Percentiles rank a stretch among this genome's conserved stretches.
These are phyloP conservation scores for Spergularia bocconei DNA, from an alignment of 148 eudicot genomes.

Conservation along the genomic window DNA sequence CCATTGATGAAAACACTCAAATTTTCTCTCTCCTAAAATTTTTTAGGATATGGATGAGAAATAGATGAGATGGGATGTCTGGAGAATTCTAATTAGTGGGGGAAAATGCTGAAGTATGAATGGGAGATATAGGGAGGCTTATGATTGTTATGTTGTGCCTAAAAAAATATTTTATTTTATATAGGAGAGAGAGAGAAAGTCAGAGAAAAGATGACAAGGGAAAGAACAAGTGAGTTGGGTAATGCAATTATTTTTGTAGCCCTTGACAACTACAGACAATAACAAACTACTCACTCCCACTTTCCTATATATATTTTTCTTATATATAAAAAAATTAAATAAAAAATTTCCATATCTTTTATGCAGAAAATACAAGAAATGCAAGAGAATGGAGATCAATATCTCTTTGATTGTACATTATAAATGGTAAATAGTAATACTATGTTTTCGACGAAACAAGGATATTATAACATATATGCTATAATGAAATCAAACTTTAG, in stretches of 20 bases:
- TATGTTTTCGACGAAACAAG: no score
- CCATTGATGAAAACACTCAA: slow-evolving; percentile 32
- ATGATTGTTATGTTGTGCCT: background rate
- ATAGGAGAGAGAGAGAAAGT: slow-evolving; percentile 13
- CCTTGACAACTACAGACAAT: slow-evolving; percentile 23
- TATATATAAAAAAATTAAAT: no score
- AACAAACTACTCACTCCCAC: slow-evolving; percentile 21
- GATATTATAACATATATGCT: no score
- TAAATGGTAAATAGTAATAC: no score
- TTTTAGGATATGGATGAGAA: background rate
- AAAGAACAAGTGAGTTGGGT: background rate
- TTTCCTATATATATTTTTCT: background rate
- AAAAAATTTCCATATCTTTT: no score
- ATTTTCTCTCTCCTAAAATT: background rate
- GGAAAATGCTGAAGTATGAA: slow-evolving; percentile 17
- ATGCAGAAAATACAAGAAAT: background rate
- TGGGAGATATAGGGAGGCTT: background rate
- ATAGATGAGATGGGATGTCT: background rate
- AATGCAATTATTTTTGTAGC: background rate
- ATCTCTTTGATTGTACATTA: no score
- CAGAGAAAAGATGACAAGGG: slow-evolving; percentile 12
- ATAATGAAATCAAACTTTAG: no score
- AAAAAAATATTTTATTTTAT: background rate
- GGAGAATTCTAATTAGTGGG: slow-evolving; percentile 22
- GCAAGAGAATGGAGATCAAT: background rate